These are phyloP conservation scores for Starmera pachycereana DNA, from an alignment of 805 yeast species.

Conservation along the genomic window DNA sequence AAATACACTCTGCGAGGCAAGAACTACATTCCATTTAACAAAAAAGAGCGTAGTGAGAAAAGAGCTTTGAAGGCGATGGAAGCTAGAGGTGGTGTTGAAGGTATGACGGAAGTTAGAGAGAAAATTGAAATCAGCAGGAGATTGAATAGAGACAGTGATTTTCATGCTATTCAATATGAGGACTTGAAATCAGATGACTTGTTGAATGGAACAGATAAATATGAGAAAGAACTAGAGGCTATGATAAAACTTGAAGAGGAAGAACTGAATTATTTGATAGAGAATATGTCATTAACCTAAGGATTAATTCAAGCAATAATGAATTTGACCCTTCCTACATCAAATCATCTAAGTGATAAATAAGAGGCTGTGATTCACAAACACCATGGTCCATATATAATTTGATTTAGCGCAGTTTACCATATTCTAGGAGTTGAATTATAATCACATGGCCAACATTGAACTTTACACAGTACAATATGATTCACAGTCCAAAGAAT, in stretches of 20 bases:
- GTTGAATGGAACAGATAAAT: conserved; percentile 5
- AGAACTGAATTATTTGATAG: conserved; percentile 7
- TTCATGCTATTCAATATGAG: conserved; percentile 9
- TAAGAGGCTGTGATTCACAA: too few species aligned
- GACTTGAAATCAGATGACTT: conserved; percentile 2
- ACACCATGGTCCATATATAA: too few species aligned
- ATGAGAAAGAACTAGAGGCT: conserved; percentile 9
- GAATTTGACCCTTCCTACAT: background rate
- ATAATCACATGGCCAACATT: too few species aligned
- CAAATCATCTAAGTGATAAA: background rate
- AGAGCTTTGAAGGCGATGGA: background rate
- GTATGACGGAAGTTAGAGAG: background rate
- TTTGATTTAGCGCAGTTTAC: too few species aligned
- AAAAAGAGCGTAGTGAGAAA: background rate
- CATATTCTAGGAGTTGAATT: too few species aligned
- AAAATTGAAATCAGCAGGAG: background rate
- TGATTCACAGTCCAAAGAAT: too few species aligned
- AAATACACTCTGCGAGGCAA: conserved; percentile 1
- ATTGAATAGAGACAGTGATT: conserved; percentile 3
- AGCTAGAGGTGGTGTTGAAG: conserved; percentile 2
- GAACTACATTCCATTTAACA: conserved; percentile 1
- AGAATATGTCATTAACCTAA: conserved; percentile 1
- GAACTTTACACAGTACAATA: too few species aligned
- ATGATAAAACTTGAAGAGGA: conserved; percentile 5
- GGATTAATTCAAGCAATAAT: background rate